Base-by-base conservation (phyloP, 1,284 basidiomycete genomes). In the Marasmius sp. region DNA sequence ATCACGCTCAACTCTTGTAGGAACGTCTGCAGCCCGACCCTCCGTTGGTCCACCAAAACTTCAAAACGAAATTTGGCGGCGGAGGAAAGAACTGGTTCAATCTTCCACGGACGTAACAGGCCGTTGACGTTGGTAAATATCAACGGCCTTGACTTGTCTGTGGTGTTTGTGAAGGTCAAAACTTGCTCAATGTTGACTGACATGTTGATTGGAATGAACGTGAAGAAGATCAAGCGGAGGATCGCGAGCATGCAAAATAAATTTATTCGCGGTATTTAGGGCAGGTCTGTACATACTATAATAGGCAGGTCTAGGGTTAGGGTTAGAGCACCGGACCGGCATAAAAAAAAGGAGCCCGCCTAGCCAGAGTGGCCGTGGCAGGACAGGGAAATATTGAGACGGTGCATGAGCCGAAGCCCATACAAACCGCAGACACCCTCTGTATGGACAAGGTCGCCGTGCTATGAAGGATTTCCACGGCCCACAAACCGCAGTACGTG, bases 91-190 rank as follows among this genome's bases (percentile, higher is more conserved):
- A 66, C 68, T 68, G 63, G 61, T 57, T 81, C 61, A 61, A 72
- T 84, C 62, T 84, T 79, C 83, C 83, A 84, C 77, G 72, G 80
- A 81, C 82, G 83, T 84, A 84, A 84, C 82, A 83, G 79, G 75
- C 76, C 73, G 76, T 72, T 65, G 72, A 70, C 69, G 72, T 79
- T 33, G 36, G 6, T 11, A 1, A n/a, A 54, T 18, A 6, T 37
- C 34, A 12, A 7, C 57, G 64, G 76, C 80, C 81, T 83, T 83
- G 81, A 83, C 81, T 78, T 77, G 83, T 82, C 78, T 77, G 78
- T 86, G 84, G 82, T n/a, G 12, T 5, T n/a, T n/a, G n/a, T n/a
- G n/a, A n/a, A n/a, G n/a, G n/a, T 27, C 27, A 5, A 5, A 27
- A 27, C 27, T 34, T n/a, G 12, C 36, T 48, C 20, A 27, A 51